A percentile compares a stretch with the other conserved stretches of the same genome.
phyloP scores from a whole-genome alignment of 208 protist genomes.

The Balamuthia mandrillaris region DNA sequence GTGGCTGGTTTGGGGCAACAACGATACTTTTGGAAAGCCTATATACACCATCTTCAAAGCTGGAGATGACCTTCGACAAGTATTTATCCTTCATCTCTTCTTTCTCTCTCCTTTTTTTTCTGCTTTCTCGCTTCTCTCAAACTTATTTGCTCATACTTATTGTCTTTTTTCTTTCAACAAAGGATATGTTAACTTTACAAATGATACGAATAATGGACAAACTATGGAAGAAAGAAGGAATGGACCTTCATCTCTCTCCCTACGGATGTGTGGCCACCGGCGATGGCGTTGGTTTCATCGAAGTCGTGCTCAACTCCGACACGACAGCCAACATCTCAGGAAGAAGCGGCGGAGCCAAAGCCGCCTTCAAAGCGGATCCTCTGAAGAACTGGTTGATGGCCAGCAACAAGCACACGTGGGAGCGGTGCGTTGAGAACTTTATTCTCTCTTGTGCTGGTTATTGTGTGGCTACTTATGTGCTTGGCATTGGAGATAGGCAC shows the following conservation, averaged over 20 bases:
- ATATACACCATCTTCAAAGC: constrained; percentile 66
- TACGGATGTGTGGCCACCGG: constrained; percentile 73
- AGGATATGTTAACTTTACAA: constrained; percentile 73
- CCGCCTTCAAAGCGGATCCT: constrained; percentile 25
- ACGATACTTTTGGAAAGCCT: constrained; percentile 5
- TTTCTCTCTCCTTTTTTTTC: neutral
- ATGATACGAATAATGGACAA: constrained; percentile 60
- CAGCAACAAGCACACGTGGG: constrained; percentile 8
- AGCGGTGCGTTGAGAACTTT: constrained; percentile 81
- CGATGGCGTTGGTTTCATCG: constrained; percentile 70
- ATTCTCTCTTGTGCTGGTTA: constrained; percentile 86
- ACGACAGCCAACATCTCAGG: constrained; percentile 67
- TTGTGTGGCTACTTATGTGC: constrained; percentile 87
- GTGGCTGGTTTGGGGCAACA: constrained; percentile 63
- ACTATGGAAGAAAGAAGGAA: constrained; percentile 54
- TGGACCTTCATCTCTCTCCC: constrained; percentile 50
- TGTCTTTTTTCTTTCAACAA: too few species aligned
- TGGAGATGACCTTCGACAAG: constrained; percentile 71
- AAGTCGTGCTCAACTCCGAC: constrained; percentile 70
- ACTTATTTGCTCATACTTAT: too few species aligned
- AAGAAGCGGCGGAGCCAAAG: constrained; percentile 27
- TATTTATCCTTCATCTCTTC: neutral
- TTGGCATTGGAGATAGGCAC: constrained; percentile 78
- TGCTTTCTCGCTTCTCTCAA: too few species aligned
- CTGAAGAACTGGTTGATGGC: constrained; percentile 4